Evolutionary conservation across 345 rosid genomes (phyloP).

Genomic region (Melaleuca alternifolia): DNA sequence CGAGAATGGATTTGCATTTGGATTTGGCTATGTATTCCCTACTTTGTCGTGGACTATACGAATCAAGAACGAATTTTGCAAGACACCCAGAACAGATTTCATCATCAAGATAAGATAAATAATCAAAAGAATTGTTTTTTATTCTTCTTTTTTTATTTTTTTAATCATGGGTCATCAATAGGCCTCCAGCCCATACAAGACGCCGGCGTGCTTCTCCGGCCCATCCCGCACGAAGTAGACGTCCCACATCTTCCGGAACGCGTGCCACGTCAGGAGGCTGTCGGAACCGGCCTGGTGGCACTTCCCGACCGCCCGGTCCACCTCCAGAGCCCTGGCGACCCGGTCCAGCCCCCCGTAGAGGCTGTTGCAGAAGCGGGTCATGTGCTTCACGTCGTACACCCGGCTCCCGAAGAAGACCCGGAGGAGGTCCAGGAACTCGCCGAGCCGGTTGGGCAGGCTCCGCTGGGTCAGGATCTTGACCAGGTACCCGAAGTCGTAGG

Average conservation of each 20-base stretch:
- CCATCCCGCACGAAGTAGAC: conserved; percentile 8
- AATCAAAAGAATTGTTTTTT: not conserved
- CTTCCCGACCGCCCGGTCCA: conserved; percentile 34
- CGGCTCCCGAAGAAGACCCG: conserved; percentile 28
- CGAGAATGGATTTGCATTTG: not conserved
- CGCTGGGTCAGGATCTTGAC: conserved; percentile 42
- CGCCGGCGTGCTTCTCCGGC: conserved; percentile 24
- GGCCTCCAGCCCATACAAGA: conserved; percentile 43
- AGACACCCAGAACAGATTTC: not conserved
- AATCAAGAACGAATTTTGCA: not conserved
- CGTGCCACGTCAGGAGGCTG: conserved; percentile 35
- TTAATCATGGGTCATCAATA: not conserved
- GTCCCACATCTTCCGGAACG: conserved; percentile 21
- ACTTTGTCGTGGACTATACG: not conserved
- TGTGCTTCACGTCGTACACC: conserved; percentile 54
- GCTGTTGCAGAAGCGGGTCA: conserved; percentile 32
- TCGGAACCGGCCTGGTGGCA: conserved; percentile 49
- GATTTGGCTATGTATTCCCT: not conserved
- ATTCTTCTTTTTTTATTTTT: no score
- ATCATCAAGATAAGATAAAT: not conserved
- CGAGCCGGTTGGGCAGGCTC: conserved; percentile 18
- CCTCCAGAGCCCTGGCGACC: conserved; percentile 19
- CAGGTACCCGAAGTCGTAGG: conserved; percentile 57
- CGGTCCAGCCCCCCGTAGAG: conserved; percentile 50
- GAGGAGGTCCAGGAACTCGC: conserved; percentile 21